These are phyloP conservation scores for Kokia cookei DNA, from an alignment of 441 rosid species.

Conservation along the genomic window DNA sequence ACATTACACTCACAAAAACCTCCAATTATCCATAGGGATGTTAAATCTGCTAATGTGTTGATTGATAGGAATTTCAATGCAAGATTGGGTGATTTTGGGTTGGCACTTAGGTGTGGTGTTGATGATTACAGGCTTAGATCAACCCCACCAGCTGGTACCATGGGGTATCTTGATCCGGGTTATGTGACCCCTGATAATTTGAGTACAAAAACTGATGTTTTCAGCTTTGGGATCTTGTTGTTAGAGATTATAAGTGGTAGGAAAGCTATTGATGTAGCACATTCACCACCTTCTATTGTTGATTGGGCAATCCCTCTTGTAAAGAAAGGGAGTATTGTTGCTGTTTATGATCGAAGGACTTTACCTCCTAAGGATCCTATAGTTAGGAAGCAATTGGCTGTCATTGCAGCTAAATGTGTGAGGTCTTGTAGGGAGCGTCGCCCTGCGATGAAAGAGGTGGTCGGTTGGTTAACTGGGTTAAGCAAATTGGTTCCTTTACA, in stretches of 20 bases:
- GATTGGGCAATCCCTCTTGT: constrained; percentile 96
- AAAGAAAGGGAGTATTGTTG: constrained; percentile 80
- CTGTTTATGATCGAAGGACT: constrained; percentile 71
- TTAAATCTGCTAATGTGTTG: constrained; percentile 93
- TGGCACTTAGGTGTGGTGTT: constrained; percentile 78
- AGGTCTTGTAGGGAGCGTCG: constrained; percentile 96
- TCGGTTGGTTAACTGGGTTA: constrained; percentile 61
- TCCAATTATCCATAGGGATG: constrained; percentile 83
- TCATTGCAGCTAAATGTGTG: constrained; percentile 88
- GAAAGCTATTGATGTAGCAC: constrained; percentile 83
- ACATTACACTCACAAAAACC: constrained; percentile 72
- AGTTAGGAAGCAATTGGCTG: constrained; percentile 72
- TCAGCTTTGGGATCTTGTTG: constrained; percentile 93
- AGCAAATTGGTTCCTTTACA: constrained; percentile 74
- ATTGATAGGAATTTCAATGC: constrained; percentile 87
- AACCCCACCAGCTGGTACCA: constrained; percentile 97
- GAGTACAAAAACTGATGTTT: constrained; percentile 94
- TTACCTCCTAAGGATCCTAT: constrained; percentile 63
- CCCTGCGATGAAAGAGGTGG: constrained; percentile 86
- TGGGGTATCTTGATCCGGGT: constrained; percentile 93
- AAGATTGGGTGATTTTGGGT: constrained; percentile 90
- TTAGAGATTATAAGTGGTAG: constrained; percentile 91
- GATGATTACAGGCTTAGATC: constrained; percentile 76
- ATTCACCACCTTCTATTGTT: constrained; percentile 88
- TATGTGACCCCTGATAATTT: constrained; percentile 90